Percentiles rank a stretch among this genome's conserved stretches.
phyloP scores from a whole-genome alignment of 2,329 filamentous ascomycete genomes.

The Neopestalotiopsis clavispora region DNA sequence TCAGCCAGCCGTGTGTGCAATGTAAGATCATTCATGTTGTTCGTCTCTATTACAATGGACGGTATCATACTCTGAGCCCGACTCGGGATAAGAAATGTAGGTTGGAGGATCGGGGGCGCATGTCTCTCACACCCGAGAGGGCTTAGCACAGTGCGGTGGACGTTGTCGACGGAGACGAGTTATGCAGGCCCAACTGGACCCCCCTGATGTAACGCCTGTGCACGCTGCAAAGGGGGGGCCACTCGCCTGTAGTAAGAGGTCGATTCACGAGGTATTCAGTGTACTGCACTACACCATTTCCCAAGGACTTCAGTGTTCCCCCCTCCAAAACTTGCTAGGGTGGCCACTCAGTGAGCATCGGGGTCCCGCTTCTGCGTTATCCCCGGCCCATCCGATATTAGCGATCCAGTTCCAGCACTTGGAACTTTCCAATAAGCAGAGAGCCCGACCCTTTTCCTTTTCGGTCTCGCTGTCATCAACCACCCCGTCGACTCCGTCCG shows the following conservation, averaged over 20 bases:
- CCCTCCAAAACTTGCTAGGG: slow-evolving; percentile 2
- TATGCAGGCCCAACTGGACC: neutral
- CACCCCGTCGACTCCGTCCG: slow-evolving; percentile 6
- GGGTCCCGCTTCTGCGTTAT: slow-evolving; percentile 17
- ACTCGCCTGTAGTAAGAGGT: neutral
- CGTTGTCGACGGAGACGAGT: neutral
- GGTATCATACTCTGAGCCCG: slow-evolving; percentile 1
- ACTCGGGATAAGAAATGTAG: slow-evolving; percentile 12
- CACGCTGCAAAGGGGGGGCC: slow-evolving; percentile 2
- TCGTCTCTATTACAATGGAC: neutral
- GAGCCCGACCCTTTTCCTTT: slow-evolving; percentile 14
- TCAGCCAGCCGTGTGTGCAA: no score
- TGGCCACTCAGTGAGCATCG: neutral
- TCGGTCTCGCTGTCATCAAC: slow-evolving; percentile 20
- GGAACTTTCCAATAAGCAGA: slow-evolving; percentile 16
- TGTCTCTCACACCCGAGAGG: slow-evolving; percentile 2
- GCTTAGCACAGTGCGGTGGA: slow-evolving; percentile 5
- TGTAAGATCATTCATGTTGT: neutral
- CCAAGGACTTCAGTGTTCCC: neutral
- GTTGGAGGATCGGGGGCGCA: slow-evolving; percentile 10
- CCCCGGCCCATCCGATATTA: slow-evolving; percentile 24
- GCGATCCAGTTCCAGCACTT: slow-evolving; percentile 19
- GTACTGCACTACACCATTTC: slow-evolving; percentile 1
- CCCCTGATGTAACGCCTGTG: slow-evolving; percentile 4
- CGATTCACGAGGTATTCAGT: neutral